Evolutionary conservation across 2,329 filamentous ascomycete genomes (phyloP).

Genomic region (Acarospora socialis): DNA sequence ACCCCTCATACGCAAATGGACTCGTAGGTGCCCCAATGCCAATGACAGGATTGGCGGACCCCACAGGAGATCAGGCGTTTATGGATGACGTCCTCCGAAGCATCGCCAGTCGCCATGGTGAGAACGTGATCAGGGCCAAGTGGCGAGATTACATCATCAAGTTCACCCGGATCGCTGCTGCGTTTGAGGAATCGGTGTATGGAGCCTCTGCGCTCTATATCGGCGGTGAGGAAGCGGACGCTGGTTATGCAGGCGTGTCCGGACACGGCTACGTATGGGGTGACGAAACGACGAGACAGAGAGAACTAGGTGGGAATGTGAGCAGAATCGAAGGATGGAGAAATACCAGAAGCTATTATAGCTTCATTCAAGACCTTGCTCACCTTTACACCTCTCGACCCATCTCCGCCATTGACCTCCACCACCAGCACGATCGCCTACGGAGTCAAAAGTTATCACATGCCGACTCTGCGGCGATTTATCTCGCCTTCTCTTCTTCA

Average conservation of each 20-base stretch:
- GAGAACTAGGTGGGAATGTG: conserved; percentile 81
- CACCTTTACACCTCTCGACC: conserved; percentile 24
- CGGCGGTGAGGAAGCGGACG: conserved; percentile 51
- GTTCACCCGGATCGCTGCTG: conserved; percentile 81
- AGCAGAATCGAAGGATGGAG: conserved; percentile 94
- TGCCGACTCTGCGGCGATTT: conserved; percentile 67
- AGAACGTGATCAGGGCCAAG: conserved; percentile 78
- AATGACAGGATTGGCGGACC: conserved; percentile 35
- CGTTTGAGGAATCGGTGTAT: conserved; percentile 92
- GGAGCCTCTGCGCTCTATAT: conserved; percentile 83
- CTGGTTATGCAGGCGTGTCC: conserved; percentile 36
- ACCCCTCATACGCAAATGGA: conserved; percentile 13
- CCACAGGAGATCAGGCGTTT: conserved; percentile 77
- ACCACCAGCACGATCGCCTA: conserved; percentile 84
- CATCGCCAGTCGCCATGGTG: conserved; percentile 73
- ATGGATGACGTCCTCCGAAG: conserved; percentile 75
- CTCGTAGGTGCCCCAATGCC: conserved; percentile 13
- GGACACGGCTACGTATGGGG: conserved; percentile 95
- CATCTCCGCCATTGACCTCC: conserved; percentile 48
- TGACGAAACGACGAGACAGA: conserved; percentile 64
- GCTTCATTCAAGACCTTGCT: conserved; percentile 64
- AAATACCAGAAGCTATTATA: conserved; percentile 88
- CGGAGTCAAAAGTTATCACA: conserved; percentile 66
- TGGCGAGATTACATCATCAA: conserved; percentile 92
- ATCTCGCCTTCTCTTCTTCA: conserved; percentile 61